phyloP scores from a whole-genome alignment of 202 grass and related monocot genomes.

The Alloteropsis angusta region DNA sequence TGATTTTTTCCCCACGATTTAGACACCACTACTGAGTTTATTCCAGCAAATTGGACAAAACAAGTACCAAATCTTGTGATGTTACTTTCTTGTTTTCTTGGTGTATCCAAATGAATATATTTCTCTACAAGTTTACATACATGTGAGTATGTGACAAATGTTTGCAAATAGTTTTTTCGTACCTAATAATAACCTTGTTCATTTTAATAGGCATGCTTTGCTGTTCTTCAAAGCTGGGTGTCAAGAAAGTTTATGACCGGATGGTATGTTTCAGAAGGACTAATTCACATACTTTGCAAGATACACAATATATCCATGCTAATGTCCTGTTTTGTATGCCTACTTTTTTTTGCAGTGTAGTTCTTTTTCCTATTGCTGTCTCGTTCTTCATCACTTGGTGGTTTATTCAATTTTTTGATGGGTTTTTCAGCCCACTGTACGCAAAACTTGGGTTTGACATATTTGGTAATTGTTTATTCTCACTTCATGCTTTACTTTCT shows the following conservation, averaged over 20 bases:
- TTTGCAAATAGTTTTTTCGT: not conserved
- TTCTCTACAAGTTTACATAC: not conserved
- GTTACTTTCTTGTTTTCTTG: not conserved
- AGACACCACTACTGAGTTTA: too few relatives aligned
- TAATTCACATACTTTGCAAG: not conserved
- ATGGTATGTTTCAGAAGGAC: constrained; percentile 50
- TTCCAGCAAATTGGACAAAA: not conserved
- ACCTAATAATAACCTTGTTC: constrained; percentile 3
- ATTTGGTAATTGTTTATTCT: constrained; percentile 60
- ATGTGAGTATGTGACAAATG: not conserved
- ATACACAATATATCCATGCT: constrained; percentile 7
- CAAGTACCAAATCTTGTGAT: not conserved
- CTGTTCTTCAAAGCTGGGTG: constrained; percentile 97
- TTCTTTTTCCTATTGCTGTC: constrained; percentile 87
- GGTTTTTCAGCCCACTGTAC: constrained; percentile 92
- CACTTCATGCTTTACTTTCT: not conserved
- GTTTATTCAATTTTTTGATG: constrained; percentile 98
- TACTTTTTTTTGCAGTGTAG: constrained; percentile 62
- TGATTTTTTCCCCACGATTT: not conserved
- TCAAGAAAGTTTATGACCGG: constrained; percentile 98
- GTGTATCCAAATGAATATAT: not conserved
- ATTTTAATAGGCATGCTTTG: constrained; percentile 66
- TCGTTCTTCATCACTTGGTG: constrained; percentile 98
- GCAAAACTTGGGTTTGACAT: constrained; percentile 76
- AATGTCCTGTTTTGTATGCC: constrained; percentile 12